Base-by-base conservation (phyloP, 2,329 filamentous ascomycete genomes). In the Colletotrichum salicis region DNA sequence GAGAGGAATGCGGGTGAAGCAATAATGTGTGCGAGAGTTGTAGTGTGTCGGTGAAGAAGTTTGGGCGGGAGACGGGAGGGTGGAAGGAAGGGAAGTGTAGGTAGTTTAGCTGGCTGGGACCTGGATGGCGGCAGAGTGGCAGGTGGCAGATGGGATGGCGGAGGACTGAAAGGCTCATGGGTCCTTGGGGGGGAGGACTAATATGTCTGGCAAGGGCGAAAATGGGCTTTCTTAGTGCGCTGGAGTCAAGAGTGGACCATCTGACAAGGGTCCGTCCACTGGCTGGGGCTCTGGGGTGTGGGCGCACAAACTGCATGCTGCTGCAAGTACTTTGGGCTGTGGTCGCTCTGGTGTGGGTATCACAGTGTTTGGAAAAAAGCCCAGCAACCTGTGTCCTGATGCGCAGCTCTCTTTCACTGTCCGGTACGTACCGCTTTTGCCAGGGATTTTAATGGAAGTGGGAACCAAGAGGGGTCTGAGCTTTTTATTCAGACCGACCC, bases 101-200 rank as follows among this genome's bases (percentile, higher is more conserved):
- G 41, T 48, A 48, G 41, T 19, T n/a, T 62, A 60, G 70, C 70
- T 72, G 70, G 69, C 68, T 71, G 68, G 68, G 68, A 62, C 65
- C 64, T 71, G 48, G 69, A 71, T 63, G 45, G 59, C 69, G 64
- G 69, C 69, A 68, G 64, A 71, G 69, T 68, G 69, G 69, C 69
- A 68, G 70, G 65, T 70, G 55, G 57, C 59, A 60, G 66, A 70
- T 64, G 66, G 70, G 70, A 70, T 59, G 67, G 60, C 60, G 48
- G 48, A 63, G 60, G 60, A 63, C 52, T 55, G 35, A 19, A 48
- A 48, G 41, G 41, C 41, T 48, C 41, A 48, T 48, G 15, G 41
- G 52, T 4, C 27, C 27, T 29, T 29, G 27, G 60, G 60, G 27
- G 51, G 31, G 31, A n/a, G 29, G 52, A 27, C 19, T 19, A 19